Percentiles rank a stretch among this genome's conserved stretches.
Evolutionary conservation across 768 basidiomycete species (phyloP).

Genomic region (Naganishia vishniacii): DNA sequence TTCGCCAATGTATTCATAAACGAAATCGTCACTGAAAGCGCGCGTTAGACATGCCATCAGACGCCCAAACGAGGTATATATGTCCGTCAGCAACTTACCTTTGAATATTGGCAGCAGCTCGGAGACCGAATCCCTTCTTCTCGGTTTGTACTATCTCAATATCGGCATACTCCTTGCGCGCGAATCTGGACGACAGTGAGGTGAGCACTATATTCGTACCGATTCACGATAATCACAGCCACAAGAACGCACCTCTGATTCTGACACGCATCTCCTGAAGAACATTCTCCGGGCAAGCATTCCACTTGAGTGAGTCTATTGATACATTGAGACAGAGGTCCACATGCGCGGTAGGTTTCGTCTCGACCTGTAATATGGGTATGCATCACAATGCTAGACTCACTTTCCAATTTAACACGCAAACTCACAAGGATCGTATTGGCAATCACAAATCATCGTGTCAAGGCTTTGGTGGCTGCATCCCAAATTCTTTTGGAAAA

Average conservation of each 20-base stretch:
- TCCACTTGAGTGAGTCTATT: constrained; percentile 96
- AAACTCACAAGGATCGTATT: constrained; percentile 72
- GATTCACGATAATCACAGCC: not conserved
- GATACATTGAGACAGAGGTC: constrained; percentile 85
- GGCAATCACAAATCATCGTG: constrained; percentile 93
- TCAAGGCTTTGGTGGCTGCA: constrained; percentile 80
- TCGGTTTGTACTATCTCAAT: constrained; percentile 89
- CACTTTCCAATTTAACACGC: not conserved
- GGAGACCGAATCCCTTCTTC: constrained; percentile 89
- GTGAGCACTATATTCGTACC: not conserved
- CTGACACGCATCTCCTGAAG: constrained; percentile 71
- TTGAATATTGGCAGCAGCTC: constrained; percentile 57
- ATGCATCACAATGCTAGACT: not conserved
- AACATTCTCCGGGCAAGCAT: constrained; percentile 84
- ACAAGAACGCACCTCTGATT: constrained; percentile 74
- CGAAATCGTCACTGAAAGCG: constrained; percentile 64
- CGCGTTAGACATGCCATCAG: not conserved
- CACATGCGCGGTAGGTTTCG: constrained; percentile 66
- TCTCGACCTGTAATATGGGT: constrained; percentile 54
- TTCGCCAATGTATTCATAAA: constrained; percentile 97
- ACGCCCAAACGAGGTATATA: not conserved
- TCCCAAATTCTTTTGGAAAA: constrained; percentile 82
- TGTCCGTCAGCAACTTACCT: too few species aligned
- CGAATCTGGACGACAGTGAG: constrained; percentile 60
- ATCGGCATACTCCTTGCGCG: constrained; percentile 72